Conservation (phyloP, 2,329 filamentous ascomycete genomes). For the Exserohilum turcica region DNA sequence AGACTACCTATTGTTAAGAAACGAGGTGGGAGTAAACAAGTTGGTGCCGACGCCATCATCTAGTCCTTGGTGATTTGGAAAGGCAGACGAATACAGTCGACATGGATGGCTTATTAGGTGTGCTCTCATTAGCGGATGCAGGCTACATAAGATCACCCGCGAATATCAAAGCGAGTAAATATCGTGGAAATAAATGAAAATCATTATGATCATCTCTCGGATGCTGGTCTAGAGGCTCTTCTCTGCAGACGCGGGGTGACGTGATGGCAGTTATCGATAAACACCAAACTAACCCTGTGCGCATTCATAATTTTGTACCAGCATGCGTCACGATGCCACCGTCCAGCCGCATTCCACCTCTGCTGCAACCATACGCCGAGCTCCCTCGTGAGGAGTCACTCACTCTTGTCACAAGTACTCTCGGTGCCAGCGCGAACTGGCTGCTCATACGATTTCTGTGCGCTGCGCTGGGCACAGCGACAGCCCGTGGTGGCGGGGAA, state of each 20-base stretch:
- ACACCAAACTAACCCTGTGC: conserved; percentile 4
- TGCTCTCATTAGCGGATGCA: background rate
- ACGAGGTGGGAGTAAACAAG: background rate
- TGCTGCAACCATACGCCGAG: conserved; percentile 67
- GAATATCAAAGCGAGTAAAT: conserved; percentile 6
- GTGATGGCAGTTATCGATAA: conserved; percentile 14
- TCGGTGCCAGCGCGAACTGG: conserved; percentile 60
- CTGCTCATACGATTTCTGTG: conserved; percentile 59
- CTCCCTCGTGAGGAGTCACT: conserved; percentile 65
- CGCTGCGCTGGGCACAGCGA: conserved; percentile 48
- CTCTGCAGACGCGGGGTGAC: too few relatives aligned
- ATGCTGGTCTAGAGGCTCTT: too few relatives aligned
- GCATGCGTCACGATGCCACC: conserved; percentile 37
- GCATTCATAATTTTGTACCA: conserved; percentile 7
- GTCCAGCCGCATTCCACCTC: conserved; percentile 62
- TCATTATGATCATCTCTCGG: background rate
- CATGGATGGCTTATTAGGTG: too few relatives aligned
- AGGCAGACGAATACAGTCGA: background rate
- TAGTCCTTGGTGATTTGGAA: background rate
- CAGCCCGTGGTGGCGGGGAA: conserved; percentile 34
- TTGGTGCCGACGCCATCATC: background rate
- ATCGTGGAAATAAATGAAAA: conserved; percentile 9
- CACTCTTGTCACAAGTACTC: conserved; percentile 69
- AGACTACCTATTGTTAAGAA: background rate
- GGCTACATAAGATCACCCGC: background rate